Evolutionary conservation across 441 rosid genomes (phyloP).

Genomic region (Bruguiera hainesii): DNA sequence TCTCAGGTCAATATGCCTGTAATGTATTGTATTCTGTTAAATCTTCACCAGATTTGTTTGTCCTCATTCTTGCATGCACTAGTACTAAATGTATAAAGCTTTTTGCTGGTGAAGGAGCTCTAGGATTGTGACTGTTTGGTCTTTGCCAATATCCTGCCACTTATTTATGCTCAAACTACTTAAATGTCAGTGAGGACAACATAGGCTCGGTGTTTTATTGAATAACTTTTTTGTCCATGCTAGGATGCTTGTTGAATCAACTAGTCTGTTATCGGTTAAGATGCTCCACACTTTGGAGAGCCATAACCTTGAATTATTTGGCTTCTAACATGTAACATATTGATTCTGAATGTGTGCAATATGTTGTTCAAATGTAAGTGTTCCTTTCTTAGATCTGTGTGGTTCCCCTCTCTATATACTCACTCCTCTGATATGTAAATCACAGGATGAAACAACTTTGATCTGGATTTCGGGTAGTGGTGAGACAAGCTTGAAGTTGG

Average conservation of each 20-base stretch:
- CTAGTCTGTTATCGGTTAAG: neutral
- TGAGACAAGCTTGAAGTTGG: constrained; percentile 81
- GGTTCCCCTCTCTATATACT: neutral
- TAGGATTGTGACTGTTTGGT: too few relatives aligned
- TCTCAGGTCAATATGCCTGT: too few relatives aligned
- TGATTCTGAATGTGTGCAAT: neutral
- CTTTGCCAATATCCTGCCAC: neutral
- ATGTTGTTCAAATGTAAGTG: neutral
- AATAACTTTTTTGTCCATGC: neutral
- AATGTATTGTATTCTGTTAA: too few relatives aligned
- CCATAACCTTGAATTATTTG: neutral
- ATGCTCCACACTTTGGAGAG: neutral
- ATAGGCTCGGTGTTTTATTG: neutral
- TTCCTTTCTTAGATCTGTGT: neutral
- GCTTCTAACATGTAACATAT: neutral
- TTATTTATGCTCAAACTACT: neutral
- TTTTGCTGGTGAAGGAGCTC: neutral
- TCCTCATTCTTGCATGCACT: too few relatives aligned
- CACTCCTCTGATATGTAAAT: constrained; percentile 17
- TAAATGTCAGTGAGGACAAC: neutral
- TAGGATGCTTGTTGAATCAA: neutral
- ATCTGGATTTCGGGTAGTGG: constrained; percentile 86
- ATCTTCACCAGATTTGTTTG: too few relatives aligned
- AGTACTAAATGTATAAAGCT: too few relatives aligned
- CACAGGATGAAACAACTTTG: constrained; percentile 91